Base-by-base conservation (phyloP, 1,139 yeast species). In the Meyerozyma elateridarum region DNA sequence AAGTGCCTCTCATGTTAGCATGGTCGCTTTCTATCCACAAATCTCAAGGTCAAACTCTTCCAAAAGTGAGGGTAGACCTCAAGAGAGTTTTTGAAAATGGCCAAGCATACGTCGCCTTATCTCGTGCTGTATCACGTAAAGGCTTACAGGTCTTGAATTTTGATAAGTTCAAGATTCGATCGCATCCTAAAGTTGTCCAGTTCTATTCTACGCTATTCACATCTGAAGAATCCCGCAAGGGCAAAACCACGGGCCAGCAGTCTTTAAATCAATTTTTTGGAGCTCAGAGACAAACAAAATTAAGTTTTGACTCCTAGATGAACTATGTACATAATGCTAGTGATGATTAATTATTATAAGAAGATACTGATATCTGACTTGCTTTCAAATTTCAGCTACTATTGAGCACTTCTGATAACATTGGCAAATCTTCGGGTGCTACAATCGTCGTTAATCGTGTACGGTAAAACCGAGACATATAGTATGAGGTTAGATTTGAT, bases 21-120 rank as follows among this genome's bases (percentile, higher is more conserved):
- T 91, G 97, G 96, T 89, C 98, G 0, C 59, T 91, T 26, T 87
- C 96, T 0, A 89, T 91, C 31, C 99, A 91, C 54, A 91, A 91
- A 57, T 81, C 96, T 0, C 98, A 91, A 53, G 98, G 98, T 2
- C 98, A 93, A 54, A 89, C 98, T 0, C 61, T 91, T 31, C 82
- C 83, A 3, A 73, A 76, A 42, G 95, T 87, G 2, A 76, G 76
- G 45, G 95, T 91, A 5, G 95, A 93, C 54, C 64, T 91, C 39
- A 65, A 71, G 22, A 66, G 70, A 37, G 79, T 84, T 0, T 91
- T 91, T 56, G 98, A 89, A 51, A 82, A 78, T 20, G 51, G 51
- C 14, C 98, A 91, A 54, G 95, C 95, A 0, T 91, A 91, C 53
- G 96, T 89, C 19, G 96, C 96, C 0, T 63, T 89, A 22, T 83